Base-by-base conservation (phyloP, 352 stramenopile species). In the Plasmopara viticola region DNA sequence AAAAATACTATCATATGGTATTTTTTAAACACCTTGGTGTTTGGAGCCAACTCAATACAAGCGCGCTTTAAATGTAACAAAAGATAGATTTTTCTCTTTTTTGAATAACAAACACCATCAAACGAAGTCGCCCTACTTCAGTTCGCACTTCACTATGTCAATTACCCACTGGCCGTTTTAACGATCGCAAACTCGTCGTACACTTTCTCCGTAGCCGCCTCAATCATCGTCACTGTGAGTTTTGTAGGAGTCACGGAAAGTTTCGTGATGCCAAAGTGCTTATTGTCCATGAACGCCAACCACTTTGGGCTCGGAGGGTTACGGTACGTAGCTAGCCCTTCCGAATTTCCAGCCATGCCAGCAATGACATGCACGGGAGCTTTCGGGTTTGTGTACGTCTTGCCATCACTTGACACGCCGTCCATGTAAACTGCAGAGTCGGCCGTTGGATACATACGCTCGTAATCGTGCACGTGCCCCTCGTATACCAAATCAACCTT, bases 381-480 rank as follows among this genome's bases (percentile, higher is more conserved):
- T 59, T 81, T 65, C 0, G 70, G 70, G 25, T 74, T 78, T 8
- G 28, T 55, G 51, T 79, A 81, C 2, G 49, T 57, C 25, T 51
- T 54, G 7, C 33, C 18, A 25, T 81, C 68, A 12, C 55, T 53
- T 3, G 62, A 79, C 2, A 81, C 68, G 9, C 73, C 70, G 33
- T 72, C 56, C 48, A 64, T 62, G 6, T 78, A 34, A 0, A 62
- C 48, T 10, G 17, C 57, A 30, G 48, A 52, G 2, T 72, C 65
- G 4, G 57, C 62, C 30, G 62, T 70, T 10, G 70, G 73, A n/a
- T 64, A 66, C 17, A 79, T 57, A 28, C 72, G 72, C 31, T 72
- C 70, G 31, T 84, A 84, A 28, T 62, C 62, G 53, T 84, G 73
- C 6, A 78, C 67, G 40, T 81, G 73, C 15, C 62, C 73, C 9